Evolutionary conservation across 495 filamentous ascomycete genomes (phyloP), one percentile per base, ranked within the genome.

Genomic region (Rhypophila decipiens): DNA sequence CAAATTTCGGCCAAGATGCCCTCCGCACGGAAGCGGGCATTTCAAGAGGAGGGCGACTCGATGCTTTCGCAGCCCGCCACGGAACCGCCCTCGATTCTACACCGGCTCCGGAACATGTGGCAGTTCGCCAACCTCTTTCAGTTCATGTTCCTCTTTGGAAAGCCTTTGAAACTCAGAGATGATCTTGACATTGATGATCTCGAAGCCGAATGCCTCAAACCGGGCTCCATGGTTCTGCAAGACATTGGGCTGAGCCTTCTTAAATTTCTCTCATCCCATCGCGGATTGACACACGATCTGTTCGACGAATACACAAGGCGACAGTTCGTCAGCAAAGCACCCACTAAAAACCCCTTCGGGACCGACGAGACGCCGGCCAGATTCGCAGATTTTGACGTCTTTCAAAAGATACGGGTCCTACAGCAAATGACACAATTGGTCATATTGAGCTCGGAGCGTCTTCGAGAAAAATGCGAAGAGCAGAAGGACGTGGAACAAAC

Each of bases 71-170:
- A 57, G 39, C 37, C 39, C 4, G 42, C n/a, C n/a, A n/a, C 57
- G 5, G 47, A 57, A 24, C 60, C 76, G 51, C 53, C 64, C 42
- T 65, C 72, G 4, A 51, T 82, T 45, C 74, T 95, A 19, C 69
- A 84, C 39, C 80, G 75, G 51, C 74, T 98, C 48, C 76, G 91
- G 40, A 93, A 86, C 63, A 84, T 83, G 70, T 96, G 93, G 90
- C 86, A 96, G 65, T 96, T 98, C 66, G 87, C 93, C 39, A 90
- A 88, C 60, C 75, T 98, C 4, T 89, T 85, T 71, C 93, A 98
- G 67, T 98, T 88, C 71, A 85, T 96, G 44, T 82, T 81, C 56
- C 77, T 89, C 44, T 98, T 98, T 67, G 90, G 90, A 22, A 81
- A 84, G 53, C 80, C 84, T 36, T 83, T 94, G 66, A 94, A 91